A percentile compares a stretch with the other conserved stretches of the same genome.
These are phyloP conservation scores for Penicillium egyptiacum DNA, from an alignment of 495 filamentous ascomycete genomes.

Conservation along the genomic window DNA sequence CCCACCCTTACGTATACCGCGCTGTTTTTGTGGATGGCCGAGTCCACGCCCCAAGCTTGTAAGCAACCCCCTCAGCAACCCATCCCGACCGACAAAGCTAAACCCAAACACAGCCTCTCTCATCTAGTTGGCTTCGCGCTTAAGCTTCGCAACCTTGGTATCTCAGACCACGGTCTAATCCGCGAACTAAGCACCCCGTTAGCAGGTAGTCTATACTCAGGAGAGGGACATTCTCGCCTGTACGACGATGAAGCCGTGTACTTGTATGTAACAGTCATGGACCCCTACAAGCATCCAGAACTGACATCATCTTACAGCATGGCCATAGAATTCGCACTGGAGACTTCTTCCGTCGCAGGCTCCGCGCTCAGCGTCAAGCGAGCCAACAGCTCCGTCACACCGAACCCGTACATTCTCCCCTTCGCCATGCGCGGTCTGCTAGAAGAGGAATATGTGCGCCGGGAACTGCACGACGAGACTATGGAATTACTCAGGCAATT, in stretches of 20 bases:
- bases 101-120: slow-evolving; percentile 58
- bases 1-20: slow-evolving; percentile 89
- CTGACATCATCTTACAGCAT: slow-evolving; percentile 51
- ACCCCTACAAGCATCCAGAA: not conserved
- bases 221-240: slow-evolving; percentile 89
- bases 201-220: slow-evolving; percentile 85
- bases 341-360: slow-evolving; percentile 66
- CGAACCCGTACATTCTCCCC: slow-evolving; percentile 85
- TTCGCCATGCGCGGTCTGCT: slow-evolving; percentile 92
- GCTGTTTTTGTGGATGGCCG: slow-evolving; percentile 94
- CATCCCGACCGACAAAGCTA: slow-evolving; percentile 2
- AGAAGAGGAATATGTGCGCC: slow-evolving; percentile 88
- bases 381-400: slow-evolving; percentile 51
- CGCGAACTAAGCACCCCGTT: slow-evolving; percentile 85
- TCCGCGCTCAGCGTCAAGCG: slow-evolving; percentile 52
- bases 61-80: slow-evolving; percentile 24
- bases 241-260: slow-evolving; percentile 93
- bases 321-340: slow-evolving; percentile 79
- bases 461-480: slow-evolving; percentile 72
- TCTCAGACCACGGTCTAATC: slow-evolving; percentile 90
- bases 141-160: slow-evolving; percentile 88
- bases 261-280: slow-evolving; percentile 50
- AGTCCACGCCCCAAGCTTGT: slow-evolving; percentile 91
- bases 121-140: slow-evolving; percentile 91
- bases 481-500: slow-evolving; percentile 80